Evolutionary conservation across 306 rosid genomes (phyloP).

Genomic region (Sicyos edulis): DNA sequence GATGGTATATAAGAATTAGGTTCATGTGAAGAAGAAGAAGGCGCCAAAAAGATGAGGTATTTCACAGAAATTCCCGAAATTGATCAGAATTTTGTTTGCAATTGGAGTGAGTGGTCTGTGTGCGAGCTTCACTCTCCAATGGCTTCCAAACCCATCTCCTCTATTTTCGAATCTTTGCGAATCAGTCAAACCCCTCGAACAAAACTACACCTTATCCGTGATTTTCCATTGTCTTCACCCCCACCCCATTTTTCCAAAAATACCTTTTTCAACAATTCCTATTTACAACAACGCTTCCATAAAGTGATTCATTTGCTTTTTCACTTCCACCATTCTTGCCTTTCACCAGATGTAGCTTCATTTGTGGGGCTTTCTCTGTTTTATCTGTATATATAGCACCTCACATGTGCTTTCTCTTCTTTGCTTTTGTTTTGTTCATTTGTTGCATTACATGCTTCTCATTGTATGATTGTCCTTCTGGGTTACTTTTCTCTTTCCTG

Average conservation of each 20-base stretch:
- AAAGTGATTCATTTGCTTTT: background rate
- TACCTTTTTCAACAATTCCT: background rate
- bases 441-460: background rate
- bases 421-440: constrained; percentile 5
- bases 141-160: constrained; percentile 15
- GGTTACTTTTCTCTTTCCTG: background rate
- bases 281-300: too few species aligned
- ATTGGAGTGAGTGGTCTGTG: background rate
- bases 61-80: background rate
- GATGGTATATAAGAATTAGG: background rate
- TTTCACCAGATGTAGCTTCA: constrained; percentile 40
- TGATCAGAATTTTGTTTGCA: background rate
- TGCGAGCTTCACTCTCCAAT: background rate
- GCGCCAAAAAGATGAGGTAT: background rate
- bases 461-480: background rate
- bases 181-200: constrained; percentile 22
- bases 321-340: constrained; percentile 30
- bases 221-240: constrained; percentile 21
- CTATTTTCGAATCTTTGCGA: background rate
- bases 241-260: background rate
- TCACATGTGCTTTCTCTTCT: constrained; percentile 25
- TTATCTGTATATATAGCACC: constrained; percentile 12
- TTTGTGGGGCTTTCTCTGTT: constrained; percentile 17
- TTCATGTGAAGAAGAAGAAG: background rate
- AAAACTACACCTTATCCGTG: constrained; percentile 34